These are phyloP conservation scores for Cyclotella sp. DNA, from an alignment of 108 stramenopile genomes.

Conservation along the genomic window DNA sequence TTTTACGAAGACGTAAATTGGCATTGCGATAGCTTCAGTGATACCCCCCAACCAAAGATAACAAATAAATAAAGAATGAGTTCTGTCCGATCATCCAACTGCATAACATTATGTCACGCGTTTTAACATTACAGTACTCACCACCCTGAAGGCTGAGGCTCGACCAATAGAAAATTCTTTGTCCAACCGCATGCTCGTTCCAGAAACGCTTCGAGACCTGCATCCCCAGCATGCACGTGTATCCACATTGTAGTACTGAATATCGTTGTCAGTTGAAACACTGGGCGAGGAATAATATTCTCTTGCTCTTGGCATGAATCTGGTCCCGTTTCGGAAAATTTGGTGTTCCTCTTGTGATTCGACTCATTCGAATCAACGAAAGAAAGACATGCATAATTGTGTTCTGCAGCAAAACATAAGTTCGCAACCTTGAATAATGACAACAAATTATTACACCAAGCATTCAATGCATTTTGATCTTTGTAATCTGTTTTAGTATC, in stretches of 20 bases:
- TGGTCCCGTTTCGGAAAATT: not conserved
- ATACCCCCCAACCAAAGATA: not conserved
- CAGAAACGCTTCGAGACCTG: conserved; percentile 47
- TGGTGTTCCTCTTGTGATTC: not conserved
- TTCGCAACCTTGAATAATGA: conserved; percentile 45
- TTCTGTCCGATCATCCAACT: not conserved
- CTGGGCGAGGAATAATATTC: not conserved
- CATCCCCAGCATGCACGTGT: conserved; percentile 59
- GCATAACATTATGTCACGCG: no score
- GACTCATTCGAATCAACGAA: not conserved
- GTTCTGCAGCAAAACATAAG: conserved; percentile 36
- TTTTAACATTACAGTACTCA: conserved; percentile 13
- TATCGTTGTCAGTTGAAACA: conserved; percentile 60
- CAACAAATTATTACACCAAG: not conserved
- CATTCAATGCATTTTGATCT: not conserved
- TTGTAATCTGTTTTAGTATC: not conserved
- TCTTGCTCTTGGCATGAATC: not conserved
- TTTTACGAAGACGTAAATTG: conserved; percentile 54
- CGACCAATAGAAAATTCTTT: conserved; percentile 53
- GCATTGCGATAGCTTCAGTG: conserved; percentile 55
- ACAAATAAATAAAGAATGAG: not conserved
- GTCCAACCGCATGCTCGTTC: conserved; percentile 53
- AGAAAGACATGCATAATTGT: conserved; percentile 24
- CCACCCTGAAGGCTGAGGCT: conserved; percentile 61
- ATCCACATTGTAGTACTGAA: conserved; percentile 73